phyloP scores from a whole-genome alignment of 208 protist genomes.

The Crithidia mellificae region DNA sequence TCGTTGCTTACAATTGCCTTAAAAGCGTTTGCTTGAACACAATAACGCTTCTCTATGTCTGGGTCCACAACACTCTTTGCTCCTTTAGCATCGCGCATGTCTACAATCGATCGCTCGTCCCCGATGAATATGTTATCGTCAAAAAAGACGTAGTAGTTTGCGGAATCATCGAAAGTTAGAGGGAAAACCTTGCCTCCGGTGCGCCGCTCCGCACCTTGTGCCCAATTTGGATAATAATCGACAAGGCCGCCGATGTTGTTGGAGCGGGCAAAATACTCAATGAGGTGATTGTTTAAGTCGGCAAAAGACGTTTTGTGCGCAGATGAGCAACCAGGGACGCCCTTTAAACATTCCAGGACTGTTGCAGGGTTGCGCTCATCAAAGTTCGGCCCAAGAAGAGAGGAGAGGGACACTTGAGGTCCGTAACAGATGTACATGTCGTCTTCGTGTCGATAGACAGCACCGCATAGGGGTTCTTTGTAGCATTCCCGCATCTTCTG shows the following conservation, averaged over 20 bases:
- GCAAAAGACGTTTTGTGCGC: constrained; percentile 56
- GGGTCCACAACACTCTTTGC: constrained; percentile 49
- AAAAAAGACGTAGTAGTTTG: constrained; percentile 80
- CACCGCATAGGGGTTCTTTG: constrained; percentile 54
- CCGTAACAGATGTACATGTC: constrained; percentile 76
- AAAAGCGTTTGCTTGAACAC: constrained; percentile 79
- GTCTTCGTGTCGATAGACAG: constrained; percentile 66
- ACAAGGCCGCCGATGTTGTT: constrained; percentile 78
- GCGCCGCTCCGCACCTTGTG: constrained; percentile 72
- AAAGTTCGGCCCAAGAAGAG: constrained; percentile 28
- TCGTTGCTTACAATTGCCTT: constrained; percentile 76
- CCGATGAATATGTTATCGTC: constrained; percentile 91
- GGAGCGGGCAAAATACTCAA: constrained; percentile 54
- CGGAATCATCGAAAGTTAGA: constrained; percentile 31
- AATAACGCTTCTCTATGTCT: constrained; percentile 61
- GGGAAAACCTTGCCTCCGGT: constrained; percentile 86
- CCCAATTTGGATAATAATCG: constrained; percentile 90
- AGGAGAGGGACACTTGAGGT: constrained; percentile 50
- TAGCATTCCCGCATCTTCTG: constrained; percentile 43
- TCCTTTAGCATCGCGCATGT: constrained; percentile 62
- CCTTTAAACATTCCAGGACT: constrained; percentile 38
- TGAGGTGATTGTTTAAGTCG: constrained; percentile 48
- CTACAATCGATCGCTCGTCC: constrained; percentile 85
- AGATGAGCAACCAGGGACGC: constrained; percentile 47
- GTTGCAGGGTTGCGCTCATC: constrained; percentile 24